Base-by-base conservation (phyloP, 169 alveolate species). In the Cryptosporidium andersoni region DNA sequence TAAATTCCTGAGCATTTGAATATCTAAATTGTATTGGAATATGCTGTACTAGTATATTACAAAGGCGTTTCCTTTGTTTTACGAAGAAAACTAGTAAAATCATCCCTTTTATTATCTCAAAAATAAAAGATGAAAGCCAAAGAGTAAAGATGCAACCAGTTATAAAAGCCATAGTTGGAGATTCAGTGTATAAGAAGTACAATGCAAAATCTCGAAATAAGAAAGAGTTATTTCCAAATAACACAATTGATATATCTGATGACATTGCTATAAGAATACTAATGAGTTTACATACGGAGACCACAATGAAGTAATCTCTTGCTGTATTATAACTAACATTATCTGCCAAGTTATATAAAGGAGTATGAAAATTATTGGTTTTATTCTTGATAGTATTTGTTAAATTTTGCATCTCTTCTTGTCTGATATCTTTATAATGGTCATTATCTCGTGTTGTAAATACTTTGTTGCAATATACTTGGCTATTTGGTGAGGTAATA, bases 1-100 rank as follows among this genome's bases (percentile, higher is more conserved):
- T 74, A 60, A 74, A 74, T 42, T 74, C 85, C 45, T 74, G 85
- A 43, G 60, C 85, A 48, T 74, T 74, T 74, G 85, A 74, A 9
- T 74, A 74, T 47, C 60, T 74, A 60, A 74, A 74, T 25, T 74
- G 85, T 11, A 47, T 74, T 56, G 85, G 85, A 9, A 74, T 74
- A 14, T 74, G 66, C 16, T 74, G 85, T 11, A 55, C 85, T 8
- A 74, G 45, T 40, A 74, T 51, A 14, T 6, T 8, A 48, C 85
- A 74, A 6, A 74, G 74, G 36, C 85, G 55, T 58, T 58, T 74
- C n/a, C 85, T 74, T 45, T 74, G 85, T n/a, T 62, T 74, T 0
- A 74, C 68, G 48, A 74, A 74, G 63, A 74, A 58, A 34, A 74
- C 45, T 4, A 74, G 43, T 55, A 74, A 11, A 11, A 74, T 74